phyloP scores from a whole-genome alignment of 2,329 filamentous ascomycete genomes.

The Aspergillus nomiae region DNA sequence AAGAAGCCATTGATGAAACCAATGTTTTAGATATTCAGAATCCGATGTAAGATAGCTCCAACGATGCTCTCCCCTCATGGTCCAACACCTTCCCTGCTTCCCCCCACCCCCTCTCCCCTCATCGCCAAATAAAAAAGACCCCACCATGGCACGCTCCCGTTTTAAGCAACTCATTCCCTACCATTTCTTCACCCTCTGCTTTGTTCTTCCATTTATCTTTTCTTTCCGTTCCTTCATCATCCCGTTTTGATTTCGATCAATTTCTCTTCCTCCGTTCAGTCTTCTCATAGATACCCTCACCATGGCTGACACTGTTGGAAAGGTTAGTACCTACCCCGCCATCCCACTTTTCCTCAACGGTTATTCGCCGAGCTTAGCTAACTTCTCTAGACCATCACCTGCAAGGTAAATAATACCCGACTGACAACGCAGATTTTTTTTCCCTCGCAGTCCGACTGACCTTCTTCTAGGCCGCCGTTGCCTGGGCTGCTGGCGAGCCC shows the following conservation, averaged over 20 bases:
- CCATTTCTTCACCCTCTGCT: background rate
- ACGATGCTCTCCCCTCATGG: background rate
- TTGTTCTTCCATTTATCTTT: background rate
- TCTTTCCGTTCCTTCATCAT: background rate
- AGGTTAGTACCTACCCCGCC: slow-evolving; percentile 1
- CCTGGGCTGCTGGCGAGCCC: slow-evolving; percentile 93
- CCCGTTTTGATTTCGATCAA: background rate
- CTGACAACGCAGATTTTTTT: background rate
- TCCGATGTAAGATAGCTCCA: background rate
- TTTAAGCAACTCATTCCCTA: slow-evolving; percentile 10
- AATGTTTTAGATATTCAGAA: background rate
- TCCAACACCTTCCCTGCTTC: background rate
- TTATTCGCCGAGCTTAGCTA: background rate
- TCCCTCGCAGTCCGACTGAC: slow-evolving; percentile 1
- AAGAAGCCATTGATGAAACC: background rate
- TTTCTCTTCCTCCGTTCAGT: background rate
- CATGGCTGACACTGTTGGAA: slow-evolving; percentile 13
- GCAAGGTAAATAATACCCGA: slow-evolving; percentile 62
- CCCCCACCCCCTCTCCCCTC: slow-evolving; percentile 12
- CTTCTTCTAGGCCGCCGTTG: slow-evolving; percentile 73
- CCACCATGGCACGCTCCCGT: slow-evolving; percentile 14
- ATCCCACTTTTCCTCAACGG: background rate
- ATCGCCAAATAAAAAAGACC: slow-evolving; percentile 5
- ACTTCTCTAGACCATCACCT: slow-evolving; percentile 75
- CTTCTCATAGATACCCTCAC: background rate